These are phyloP conservation scores for Diutina mesorugosa DNA, from an alignment of 1,139 yeast genomes.

Conservation along the genomic window DNA sequence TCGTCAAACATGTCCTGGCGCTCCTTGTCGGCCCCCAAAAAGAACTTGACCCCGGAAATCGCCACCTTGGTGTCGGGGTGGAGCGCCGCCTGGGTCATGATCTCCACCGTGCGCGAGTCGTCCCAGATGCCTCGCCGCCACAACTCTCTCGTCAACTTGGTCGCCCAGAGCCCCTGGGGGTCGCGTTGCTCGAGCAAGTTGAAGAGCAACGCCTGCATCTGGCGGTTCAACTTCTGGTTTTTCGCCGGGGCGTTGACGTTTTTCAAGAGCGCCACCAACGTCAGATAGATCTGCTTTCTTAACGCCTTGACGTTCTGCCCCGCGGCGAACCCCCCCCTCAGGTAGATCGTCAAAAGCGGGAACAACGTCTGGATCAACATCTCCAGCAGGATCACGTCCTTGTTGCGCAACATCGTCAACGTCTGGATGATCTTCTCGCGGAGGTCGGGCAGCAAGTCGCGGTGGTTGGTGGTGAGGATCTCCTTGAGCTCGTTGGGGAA, in stretches of 20 bases:
- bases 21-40: slow-evolving; percentile 90
- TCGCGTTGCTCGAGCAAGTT: slow-evolving; percentile 71
- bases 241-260: slow-evolving; percentile 74
- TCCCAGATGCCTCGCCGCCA: slow-evolving; percentile 99
- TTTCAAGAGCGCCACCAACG: slow-evolving; percentile 67
- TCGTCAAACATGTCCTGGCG: slow-evolving; percentile 75
- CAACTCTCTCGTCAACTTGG: slow-evolving; percentile 83
- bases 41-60: slow-evolving; percentile 79
- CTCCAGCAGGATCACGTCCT: slow-evolving; percentile 71
- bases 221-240: slow-evolving; percentile 76
- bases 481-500: slow-evolving; percentile 74
- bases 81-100: slow-evolving; percentile 90
- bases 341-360: slow-evolving; percentile 58
- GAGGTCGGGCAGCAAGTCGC: slow-evolving; percentile 69
- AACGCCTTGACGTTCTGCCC: slow-evolving; percentile 58
- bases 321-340: slow-evolving; percentile 29
- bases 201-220: slow-evolving; percentile 85
- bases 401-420: slow-evolving; percentile 80
- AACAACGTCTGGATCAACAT: slow-evolving; percentile 73
- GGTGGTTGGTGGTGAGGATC: slow-evolving; percentile 61
- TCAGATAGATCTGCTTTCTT: slow-evolving; percentile 70
- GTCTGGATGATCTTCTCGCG: slow-evolving; percentile 88
- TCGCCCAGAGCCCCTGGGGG: slow-evolving; percentile 88
- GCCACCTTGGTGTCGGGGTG: slow-evolving; percentile 85
- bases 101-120: slow-evolving; percentile 88